phyloP scores from a whole-genome alignment of 306 rosid genomes.

The Glycine soja region DNA sequence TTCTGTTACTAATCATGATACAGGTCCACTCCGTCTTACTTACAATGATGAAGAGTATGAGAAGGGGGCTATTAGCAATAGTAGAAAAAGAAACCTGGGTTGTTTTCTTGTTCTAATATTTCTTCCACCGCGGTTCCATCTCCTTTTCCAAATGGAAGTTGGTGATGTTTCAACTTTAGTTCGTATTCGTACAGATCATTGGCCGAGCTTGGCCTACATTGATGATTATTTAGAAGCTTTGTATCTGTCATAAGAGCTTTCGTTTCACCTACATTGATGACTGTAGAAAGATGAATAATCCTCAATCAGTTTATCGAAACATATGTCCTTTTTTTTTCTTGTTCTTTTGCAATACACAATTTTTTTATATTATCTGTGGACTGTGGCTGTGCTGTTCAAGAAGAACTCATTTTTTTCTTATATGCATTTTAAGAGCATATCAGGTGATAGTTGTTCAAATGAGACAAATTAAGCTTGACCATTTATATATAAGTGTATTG shows the following conservation, averaged over 20 bases:
- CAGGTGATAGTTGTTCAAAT: too few species aligned
- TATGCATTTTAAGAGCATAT: too few species aligned
- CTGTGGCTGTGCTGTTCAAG: not conserved
- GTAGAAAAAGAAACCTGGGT: slow-evolving; percentile 71
- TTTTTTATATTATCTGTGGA: slow-evolving; percentile 4
- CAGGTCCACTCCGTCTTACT: slow-evolving; percentile 81
- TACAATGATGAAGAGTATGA: slow-evolving; percentile 63
- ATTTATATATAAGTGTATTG: not conserved
- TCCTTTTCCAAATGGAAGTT: slow-evolving; percentile 96
- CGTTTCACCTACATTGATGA: slow-evolving; percentile 7
- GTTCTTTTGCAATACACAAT: slow-evolving; percentile 29
- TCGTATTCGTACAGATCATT: slow-evolving; percentile 91
- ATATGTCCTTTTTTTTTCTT: slow-evolving; percentile 49
- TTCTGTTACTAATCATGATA: slow-evolving; percentile 48
- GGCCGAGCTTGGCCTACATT: slow-evolving; percentile 97
- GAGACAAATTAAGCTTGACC: not conserved
- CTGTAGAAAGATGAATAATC: slow-evolving; percentile 56
- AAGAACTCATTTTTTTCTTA: too few species aligned
- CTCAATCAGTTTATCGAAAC: slow-evolving; percentile 74
- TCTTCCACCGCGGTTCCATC: slow-evolving; percentile 97
- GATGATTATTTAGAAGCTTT: slow-evolving; percentile 97
- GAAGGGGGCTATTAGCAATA: slow-evolving; percentile 50
- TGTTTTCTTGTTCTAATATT: slow-evolving; percentile 76
- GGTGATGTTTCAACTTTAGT: slow-evolving; percentile 85
- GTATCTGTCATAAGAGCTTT: slow-evolving; percentile 62